Base-by-base conservation (phyloP, 2,329 filamentous ascomycete genomes). In the Epichloe uncinata region DNA sequence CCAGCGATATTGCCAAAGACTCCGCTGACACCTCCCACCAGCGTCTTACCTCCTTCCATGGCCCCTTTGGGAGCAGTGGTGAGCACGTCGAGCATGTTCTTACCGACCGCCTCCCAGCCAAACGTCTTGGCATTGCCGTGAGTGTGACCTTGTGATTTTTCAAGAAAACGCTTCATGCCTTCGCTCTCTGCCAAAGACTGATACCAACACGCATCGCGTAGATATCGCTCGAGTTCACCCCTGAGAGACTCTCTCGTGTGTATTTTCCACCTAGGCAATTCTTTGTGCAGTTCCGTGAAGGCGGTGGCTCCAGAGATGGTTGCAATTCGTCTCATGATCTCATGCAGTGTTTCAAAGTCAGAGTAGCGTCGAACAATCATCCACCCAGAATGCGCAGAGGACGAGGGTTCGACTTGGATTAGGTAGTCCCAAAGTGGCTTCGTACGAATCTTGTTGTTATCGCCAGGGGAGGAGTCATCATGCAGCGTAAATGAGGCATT, bases 101-200 rank as follows among this genome's bases (percentile, higher is more conserved):
- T 96, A 42, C 93, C 90, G 65, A 98, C 81, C n/a, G 81, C 87
- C 57, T 96, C 91, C 62, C 81, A 80, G 1, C 75, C 76, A 55
- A 75, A 78, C 62, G 65, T 82, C 56, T 75, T 76, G 16, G 74
- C 68, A 42, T 71, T 69, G 44, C 72, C 71, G n/a, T 80, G 77
- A 2, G 77, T 75, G 52, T 87, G 73, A 3, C 78, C 83, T 50
- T 82, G 79, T 42, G 94, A 87, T 64, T 95, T 96, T 61, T 96
- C 90, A n/a, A 98, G 70, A 62, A 98, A 98, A 12, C 88, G 79
- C 66, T 90, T 95, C 84, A 98, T 90, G 36, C 87, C 89, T 61
- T 96, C 90, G 54, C 88, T 94, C 63, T 97, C 91, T 0, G 91
- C 90, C 38, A 98, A 73, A 11, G 80, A 73, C 61, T 85, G 84